A percentile compares a stretch with the other conserved stretches of the same genome.
phyloP scores from a whole-genome alignment of 257 asterid species.

The Lithospermum erythrorhizon region DNA sequence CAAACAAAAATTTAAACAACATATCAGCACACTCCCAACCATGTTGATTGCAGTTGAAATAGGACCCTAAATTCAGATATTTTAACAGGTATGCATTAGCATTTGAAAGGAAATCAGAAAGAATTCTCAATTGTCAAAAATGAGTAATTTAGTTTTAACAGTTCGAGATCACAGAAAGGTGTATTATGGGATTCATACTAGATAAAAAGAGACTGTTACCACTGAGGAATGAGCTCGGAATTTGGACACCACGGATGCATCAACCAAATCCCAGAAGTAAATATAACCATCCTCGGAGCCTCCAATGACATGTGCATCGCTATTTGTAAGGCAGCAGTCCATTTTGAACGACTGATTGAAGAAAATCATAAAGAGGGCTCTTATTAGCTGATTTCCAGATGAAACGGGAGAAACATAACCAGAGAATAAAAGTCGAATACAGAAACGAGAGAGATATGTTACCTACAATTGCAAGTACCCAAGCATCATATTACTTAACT shows the following conservation, averaged over 20 bases:
- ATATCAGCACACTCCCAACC: no score
- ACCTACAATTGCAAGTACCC: background rate
- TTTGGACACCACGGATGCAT: conserved; percentile 56
- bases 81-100: no score
- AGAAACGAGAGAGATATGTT: background rate
- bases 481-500: conserved; percentile 5
- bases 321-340: conserved; percentile 92
- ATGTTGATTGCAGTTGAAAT: no score
- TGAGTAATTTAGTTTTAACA: background rate
- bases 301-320: conserved; percentile 81
- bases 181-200: background rate
- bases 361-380: background rate
- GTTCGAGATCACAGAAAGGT: background rate
- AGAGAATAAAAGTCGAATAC: background rate
- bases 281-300: conserved; percentile 92
- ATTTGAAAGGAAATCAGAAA: no score
- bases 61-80: no score
- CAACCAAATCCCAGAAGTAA: conserved; percentile 94
- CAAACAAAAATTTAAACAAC: background rate
- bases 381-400: conserved; percentile 7
- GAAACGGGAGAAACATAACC: background rate
- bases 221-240: conserved; percentile 85
- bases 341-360: conserved; percentile 64
- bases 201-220: conserved; percentile 31
- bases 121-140: background rate